These are phyloP conservation scores for Aeschynomene evenia DNA, from an alignment of 306 rosid genomes.

Conservation along the genomic window DNA sequence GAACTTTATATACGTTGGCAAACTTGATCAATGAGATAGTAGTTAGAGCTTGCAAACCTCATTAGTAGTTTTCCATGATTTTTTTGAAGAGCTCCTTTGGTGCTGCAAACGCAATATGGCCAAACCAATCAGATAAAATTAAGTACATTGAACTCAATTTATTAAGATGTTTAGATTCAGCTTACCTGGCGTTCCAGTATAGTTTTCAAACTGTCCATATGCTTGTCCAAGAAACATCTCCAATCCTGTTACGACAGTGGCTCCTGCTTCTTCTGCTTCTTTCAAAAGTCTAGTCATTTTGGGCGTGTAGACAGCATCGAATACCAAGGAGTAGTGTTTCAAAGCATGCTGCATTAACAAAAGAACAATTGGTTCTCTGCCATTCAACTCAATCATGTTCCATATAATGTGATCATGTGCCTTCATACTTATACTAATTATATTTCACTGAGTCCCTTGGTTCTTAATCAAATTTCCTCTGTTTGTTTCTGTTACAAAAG, in stretches of 20 bases:
- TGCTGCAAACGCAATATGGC: slow-evolving; percentile 51
- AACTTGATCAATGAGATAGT: slow-evolving; percentile 11
- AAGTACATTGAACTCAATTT: slow-evolving; percentile 7
- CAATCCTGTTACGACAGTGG: slow-evolving; percentile 62
- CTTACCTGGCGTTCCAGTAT: slow-evolving; percentile 90
- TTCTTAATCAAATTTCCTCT: not conserved
- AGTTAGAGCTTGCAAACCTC: slow-evolving; percentile 44
- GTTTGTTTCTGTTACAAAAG: not conserved
- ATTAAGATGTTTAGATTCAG: not conserved
- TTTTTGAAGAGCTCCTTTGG: slow-evolving; percentile 71
- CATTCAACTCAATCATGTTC: slow-evolving; percentile 28
- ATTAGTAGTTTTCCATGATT: slow-evolving; percentile 47
- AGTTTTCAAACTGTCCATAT: slow-evolving; percentile 72
- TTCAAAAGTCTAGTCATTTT: slow-evolving; percentile 76
- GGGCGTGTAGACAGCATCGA: slow-evolving; percentile 92
- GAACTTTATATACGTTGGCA: slow-evolving; percentile 12
- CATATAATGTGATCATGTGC: slow-evolving; percentile 16
- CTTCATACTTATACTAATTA: slow-evolving; percentile 11
- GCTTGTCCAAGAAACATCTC: slow-evolving; percentile 96
- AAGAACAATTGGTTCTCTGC: slow-evolving; percentile 25
- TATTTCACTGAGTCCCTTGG: not conserved
- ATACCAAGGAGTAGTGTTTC: slow-evolving; percentile 68
- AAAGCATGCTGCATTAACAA: slow-evolving; percentile 70
- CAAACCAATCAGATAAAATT: slow-evolving; percentile 14
- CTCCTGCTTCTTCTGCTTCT: slow-evolving; percentile 92